Evolutionary conservation across 2,329 filamentous ascomycete species (phyloP), one percentile per base, ranked within the genome.

Genomic region (Graphiopsis chlorocephala): DNA sequence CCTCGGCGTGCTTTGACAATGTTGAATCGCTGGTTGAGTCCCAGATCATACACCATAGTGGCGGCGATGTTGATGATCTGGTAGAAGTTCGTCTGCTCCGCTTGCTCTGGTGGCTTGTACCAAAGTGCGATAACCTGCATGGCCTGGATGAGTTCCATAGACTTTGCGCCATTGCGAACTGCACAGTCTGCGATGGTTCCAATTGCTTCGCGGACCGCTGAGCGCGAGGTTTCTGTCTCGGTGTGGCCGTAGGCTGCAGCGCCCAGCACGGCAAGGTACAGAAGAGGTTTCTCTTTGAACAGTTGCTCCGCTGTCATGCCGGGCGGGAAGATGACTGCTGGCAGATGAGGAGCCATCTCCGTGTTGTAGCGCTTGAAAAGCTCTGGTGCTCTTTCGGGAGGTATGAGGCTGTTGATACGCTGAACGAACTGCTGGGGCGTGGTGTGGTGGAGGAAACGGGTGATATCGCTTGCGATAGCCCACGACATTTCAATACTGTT

Each of bases 1-100:
- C 71, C 77, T 75, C 67, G 70, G 68, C 70, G 74, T 17, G 71
- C 71, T 68, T 70, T 74, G 20, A 71, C 70, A 72, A 79, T n/a
- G 70, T 80, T 73, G 67, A 77, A 75, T 68, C 82, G 81, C 67
- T 86, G 85, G 17, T 89, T 90, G 7, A 96, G 84, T 0, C 92
- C 92, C 35, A 96, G 84, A 70, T 96, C 92, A 63, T 96, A 87
- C 28, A 89, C 90, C 88, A 96, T 91, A 70, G 92, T 85, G 56
- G 89, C 89, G 2, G 90, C 90, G 73, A 92, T 87, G 75, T 96
- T 91, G 53, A 92, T 87, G 69, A 95, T 84, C 79, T 94, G 91
- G 78, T 95, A 96, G 75, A 95, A 96, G 74, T 95, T 95, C 72
- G 94, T 86, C 78, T 95, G 90, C 72, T 96, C 91, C 65, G 91